These are phyloP conservation scores for Rusavskia elegans DNA, from an alignment of 495 filamentous ascomycete genomes.

Conservation along the genomic window DNA sequence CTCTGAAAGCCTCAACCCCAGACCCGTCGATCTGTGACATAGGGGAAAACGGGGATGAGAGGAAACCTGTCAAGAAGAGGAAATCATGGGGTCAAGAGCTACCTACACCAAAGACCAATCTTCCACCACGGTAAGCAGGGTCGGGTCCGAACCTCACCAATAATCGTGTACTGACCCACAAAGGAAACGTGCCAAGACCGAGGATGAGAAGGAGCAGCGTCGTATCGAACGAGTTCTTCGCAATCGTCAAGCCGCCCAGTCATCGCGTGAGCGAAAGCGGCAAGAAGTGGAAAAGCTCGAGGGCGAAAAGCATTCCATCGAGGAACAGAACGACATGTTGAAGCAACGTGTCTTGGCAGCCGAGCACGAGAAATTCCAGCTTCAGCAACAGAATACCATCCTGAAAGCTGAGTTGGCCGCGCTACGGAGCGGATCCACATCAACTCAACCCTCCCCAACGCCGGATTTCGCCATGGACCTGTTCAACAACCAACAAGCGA, in stretches of 20 bases:
- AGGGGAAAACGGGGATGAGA: conserved; percentile 34
- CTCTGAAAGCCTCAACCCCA: conserved; percentile 5
- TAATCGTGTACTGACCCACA: background rate
- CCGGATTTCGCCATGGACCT: conserved; percentile 18
- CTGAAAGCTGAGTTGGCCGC: conserved; percentile 39
- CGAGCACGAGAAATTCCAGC: conserved; percentile 47
- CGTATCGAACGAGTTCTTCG: conserved; percentile 93
- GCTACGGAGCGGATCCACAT: conserved; percentile 19
- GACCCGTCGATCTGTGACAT: conserved; percentile 5
- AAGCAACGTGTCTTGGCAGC: conserved; percentile 46
- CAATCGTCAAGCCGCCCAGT: conserved; percentile 90
- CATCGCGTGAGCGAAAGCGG: conserved; percentile 87
- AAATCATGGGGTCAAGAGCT: conserved; percentile 99
- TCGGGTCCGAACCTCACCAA: background rate
- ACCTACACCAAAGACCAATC: conserved; percentile 88
- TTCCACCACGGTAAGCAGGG: conserved; percentile 71
- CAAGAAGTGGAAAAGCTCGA: conserved; percentile 85
- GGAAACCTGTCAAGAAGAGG: conserved; percentile 83
- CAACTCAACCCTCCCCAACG: conserved; percentile 26
- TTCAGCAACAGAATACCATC: conserved; percentile 49
- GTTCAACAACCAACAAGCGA: conserved; percentile 12
- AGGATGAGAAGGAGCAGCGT: conserved; percentile 96
- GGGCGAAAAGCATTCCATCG: conserved; percentile 49
- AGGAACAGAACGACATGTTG: conserved; percentile 54
- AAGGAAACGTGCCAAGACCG: conserved; percentile 95